phyloP scores from a whole-genome alignment of 2,329 filamentous ascomycete genomes.

The Epichloe sibirici region DNA sequence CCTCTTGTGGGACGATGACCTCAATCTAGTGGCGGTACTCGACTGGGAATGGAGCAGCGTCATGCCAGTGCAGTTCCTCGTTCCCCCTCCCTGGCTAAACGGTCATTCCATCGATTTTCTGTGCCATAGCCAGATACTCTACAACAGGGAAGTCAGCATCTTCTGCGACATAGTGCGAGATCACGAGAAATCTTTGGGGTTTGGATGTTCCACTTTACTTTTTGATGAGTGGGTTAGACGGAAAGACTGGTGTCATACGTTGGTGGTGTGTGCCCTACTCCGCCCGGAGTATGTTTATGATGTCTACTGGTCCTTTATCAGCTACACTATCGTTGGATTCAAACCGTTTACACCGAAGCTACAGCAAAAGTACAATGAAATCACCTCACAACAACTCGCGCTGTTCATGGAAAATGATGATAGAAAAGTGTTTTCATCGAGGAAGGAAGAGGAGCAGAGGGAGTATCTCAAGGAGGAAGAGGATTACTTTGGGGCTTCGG shows the following conservation, averaged over 20 bases:
- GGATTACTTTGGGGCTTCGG: background rate
- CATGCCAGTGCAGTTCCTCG: slow-evolving; percentile 10
- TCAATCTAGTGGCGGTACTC: slow-evolving; percentile 7
- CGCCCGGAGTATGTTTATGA: background rate
- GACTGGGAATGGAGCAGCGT: slow-evolving; percentile 13
- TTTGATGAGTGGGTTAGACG: background rate
- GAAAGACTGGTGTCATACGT: background rate
- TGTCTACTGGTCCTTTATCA: background rate
- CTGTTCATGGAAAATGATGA: background rate
- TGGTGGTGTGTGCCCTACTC: background rate
- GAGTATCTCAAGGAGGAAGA: background rate
- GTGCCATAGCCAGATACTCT: background rate
- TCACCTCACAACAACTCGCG: background rate
- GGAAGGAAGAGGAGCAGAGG: background rate
- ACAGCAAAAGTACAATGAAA: background rate
- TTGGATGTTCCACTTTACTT: background rate
- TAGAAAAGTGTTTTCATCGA: background rate
- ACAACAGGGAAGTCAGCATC: background rate
- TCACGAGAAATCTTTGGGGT: background rate
- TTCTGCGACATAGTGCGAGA: background rate
- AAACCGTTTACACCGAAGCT: background rate
- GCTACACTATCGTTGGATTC: background rate
- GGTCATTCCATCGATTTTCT: background rate
- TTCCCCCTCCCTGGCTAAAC: slow-evolving; percentile 9
- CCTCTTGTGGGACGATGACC: slow-evolving; percentile 9